A percentile compares a stretch with the other conserved stretches of the same genome.
Evolutionary conservation across 768 basidiomycete species (phyloP).

Genomic region (Grammothele lineata): DNA sequence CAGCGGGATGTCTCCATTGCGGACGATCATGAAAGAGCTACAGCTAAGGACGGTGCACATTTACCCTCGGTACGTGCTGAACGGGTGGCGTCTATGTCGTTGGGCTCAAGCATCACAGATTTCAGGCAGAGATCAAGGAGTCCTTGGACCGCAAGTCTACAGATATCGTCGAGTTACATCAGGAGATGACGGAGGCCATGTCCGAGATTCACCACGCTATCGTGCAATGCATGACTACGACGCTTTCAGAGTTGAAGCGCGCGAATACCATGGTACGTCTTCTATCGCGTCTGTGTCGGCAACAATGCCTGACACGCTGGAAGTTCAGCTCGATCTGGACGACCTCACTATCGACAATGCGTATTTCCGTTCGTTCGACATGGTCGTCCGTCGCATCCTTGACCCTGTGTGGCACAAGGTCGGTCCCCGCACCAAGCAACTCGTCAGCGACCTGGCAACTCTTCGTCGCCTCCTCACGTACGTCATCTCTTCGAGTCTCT

Average conservation of each 20-base stretch:
- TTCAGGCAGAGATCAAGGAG: constrained; percentile 83
- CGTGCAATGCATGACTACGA: constrained; percentile 90
- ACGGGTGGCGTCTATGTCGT: no score
- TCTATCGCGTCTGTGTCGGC: neutral
- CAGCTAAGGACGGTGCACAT: constrained; percentile 87
- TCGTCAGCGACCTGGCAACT: constrained; percentile 84
- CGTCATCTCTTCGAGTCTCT: no score
- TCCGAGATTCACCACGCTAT: constrained; percentile 88
- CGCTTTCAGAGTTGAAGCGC: constrained; percentile 84
- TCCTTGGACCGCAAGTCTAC: constrained; percentile 80
- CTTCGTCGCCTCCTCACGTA: constrained; percentile 80
- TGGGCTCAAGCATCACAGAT: no score
- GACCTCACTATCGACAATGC: constrained; percentile 91
- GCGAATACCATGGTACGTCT: constrained; percentile 64
- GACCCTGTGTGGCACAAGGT: constrained; percentile 98
- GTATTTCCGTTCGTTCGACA: constrained; percentile 90
- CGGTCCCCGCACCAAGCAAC: constrained; percentile 85
- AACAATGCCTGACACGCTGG: neutral
- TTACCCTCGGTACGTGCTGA: constrained; percentile 83
- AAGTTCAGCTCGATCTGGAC: constrained; percentile 90
- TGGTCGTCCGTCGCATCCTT: constrained; percentile 81
- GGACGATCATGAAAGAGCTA: constrained; percentile 89
- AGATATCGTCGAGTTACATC: constrained; percentile 89
- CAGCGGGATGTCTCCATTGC: constrained; percentile 86
- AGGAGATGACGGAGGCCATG: constrained; percentile 83